Conservation (phyloP, 2,329 filamentous ascomycete genomes). For the Colletotrichum theobromicola region DNA sequence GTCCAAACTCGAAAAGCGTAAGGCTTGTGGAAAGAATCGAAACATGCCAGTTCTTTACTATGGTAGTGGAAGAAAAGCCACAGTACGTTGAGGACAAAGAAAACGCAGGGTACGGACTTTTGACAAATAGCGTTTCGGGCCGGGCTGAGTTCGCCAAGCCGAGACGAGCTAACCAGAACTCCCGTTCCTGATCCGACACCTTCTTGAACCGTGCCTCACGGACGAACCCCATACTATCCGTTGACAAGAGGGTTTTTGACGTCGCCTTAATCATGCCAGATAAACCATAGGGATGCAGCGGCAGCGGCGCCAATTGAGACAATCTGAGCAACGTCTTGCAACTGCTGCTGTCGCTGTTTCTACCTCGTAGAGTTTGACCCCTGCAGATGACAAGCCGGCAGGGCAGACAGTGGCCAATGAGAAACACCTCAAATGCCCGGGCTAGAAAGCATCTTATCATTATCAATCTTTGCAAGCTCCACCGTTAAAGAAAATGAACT, state of each 20-base stretch:
- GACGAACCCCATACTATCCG: background rate
- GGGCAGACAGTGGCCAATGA: background rate
- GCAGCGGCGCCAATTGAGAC: background rate
- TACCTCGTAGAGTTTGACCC: background rate
- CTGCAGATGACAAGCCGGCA: background rate
- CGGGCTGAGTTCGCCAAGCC: background rate
- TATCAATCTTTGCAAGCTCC: background rate
- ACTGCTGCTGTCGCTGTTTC: background rate
- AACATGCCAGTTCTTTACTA: background rate
- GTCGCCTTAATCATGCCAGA: background rate
- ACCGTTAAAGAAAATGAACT: background rate
- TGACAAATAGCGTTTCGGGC: background rate
- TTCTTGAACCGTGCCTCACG: background rate
- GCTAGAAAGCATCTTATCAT: background rate
- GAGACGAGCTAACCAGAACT: conserved; percentile 1
- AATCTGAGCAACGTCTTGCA: background rate
- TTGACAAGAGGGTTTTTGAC: background rate
- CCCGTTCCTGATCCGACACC: conserved; percentile 1
- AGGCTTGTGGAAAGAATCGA: background rate
- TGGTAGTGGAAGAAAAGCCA: background rate
- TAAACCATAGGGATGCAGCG: background rate
- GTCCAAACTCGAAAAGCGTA: background rate
- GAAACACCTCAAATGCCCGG: background rate
- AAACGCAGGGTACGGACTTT: background rate
- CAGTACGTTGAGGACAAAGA: background rate